These are phyloP conservation scores for Solanum clarkiae DNA, from an alignment of 257 asterid species.

Conservation along the genomic window DNA sequence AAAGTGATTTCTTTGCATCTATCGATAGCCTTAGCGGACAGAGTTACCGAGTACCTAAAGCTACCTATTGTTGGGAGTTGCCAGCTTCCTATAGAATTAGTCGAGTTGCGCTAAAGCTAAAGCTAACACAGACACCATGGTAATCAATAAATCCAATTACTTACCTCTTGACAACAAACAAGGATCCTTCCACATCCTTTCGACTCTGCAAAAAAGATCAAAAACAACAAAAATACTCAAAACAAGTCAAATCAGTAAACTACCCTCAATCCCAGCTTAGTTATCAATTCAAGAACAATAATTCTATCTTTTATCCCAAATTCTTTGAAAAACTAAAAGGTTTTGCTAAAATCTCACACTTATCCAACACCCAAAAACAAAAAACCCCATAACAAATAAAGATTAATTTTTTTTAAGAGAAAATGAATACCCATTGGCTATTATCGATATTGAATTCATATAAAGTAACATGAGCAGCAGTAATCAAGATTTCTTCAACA, in stretches of 20 bases:
- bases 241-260: not conserved
- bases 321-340: not conserved
- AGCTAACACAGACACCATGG: not conserved
- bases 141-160: not conserved
- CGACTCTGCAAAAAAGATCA: conserved; percentile 47
- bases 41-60: not conserved
- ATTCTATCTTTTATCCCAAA: not conserved
- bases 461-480: conserved; percentile 66
- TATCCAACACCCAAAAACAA: not conserved
- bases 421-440: conserved; percentile 54
- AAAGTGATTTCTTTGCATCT: not conserved
- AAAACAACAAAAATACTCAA: not conserved
- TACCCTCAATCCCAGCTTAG: not conserved
- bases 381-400: not conserved
- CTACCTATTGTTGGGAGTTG: not conserved
- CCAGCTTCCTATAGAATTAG: not conserved
- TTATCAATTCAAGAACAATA: not conserved
- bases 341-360: not conserved
- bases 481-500: conserved; percentile 64
- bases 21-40: not conserved
- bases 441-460: conserved; percentile 57
- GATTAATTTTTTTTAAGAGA: not conserved
- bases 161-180: conserved; percentile 87
- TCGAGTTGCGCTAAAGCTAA: accelerated
- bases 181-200: conserved; percentile 87